Evolutionary conservation across 106 monocot species (phyloP).

Genomic region (Alisma plantagoaquatica): DNA sequence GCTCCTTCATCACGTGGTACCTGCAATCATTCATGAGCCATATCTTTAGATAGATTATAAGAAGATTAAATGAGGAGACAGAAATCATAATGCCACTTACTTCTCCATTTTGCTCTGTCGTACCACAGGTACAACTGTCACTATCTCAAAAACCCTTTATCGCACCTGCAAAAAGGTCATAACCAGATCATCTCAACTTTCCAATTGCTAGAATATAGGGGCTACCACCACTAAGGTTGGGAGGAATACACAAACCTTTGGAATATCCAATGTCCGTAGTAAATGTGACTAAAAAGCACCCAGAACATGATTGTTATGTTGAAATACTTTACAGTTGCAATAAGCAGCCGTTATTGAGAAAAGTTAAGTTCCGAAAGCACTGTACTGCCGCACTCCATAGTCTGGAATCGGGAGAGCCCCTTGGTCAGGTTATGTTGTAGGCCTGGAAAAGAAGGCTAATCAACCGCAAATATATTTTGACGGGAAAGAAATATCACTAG

Average conservation of each 20-base stretch:
- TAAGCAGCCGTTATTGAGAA: no score
- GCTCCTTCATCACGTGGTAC: conserved; percentile 54
- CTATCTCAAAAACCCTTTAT: conserved; percentile 25
- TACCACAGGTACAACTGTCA: conserved; percentile 9
- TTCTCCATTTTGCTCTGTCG: conserved; percentile 48
- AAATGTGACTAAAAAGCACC: conserved; percentile 38
- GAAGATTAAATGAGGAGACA: not conserved
- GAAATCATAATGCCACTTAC: no score
- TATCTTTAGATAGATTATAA: not conserved
- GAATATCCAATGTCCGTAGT: conserved; percentile 16
- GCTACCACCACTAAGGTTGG: conserved; percentile 5
- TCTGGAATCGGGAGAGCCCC: no score
- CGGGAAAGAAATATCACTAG: no score
- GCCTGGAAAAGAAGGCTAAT: no score
- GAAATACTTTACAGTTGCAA: no score
- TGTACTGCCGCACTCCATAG: no score
- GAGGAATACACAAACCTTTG: conserved; percentile 7
- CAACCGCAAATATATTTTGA: no score
- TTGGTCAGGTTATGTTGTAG: no score
- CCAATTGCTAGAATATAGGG: conserved; percentile 10
- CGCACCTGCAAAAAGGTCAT: conserved; percentile 5
- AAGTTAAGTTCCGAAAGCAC: no score
- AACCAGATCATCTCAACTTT: conserved; percentile 17
- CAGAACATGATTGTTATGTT: conserved; percentile 30
- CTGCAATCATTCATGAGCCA: conserved; percentile 21